phyloP scores from a whole-genome alignment of 257 asterid genomes.

The Verbena officinalis region DNA sequence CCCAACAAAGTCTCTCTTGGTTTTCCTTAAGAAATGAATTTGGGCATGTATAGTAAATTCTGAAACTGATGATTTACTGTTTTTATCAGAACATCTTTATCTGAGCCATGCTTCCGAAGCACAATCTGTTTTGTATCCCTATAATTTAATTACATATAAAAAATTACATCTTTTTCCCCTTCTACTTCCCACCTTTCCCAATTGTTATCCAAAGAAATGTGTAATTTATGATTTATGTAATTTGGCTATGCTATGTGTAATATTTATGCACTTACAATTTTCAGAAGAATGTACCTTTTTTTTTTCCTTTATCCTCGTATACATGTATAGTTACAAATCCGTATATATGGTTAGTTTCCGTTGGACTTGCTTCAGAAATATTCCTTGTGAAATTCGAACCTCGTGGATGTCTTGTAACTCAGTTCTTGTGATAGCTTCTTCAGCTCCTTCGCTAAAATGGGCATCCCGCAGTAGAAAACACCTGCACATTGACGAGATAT shows the following conservation, averaged over 20 bases:
- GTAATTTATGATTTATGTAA: conserved; percentile 20
- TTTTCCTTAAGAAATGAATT: no score
- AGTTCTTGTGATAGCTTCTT: conserved; percentile 69
- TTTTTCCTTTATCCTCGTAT: conserved; percentile 24
- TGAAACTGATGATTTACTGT: neutral
- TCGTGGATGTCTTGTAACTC: conserved; percentile 72
- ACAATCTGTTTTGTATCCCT: neutral
- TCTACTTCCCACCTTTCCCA: neutral
- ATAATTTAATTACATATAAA: conserved; percentile 8
- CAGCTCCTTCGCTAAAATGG: conserved; percentile 77
- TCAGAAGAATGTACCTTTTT: conserved; percentile 30
- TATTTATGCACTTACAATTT: conserved; percentile 39
- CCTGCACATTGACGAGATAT: conserved; percentile 43
- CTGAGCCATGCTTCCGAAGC: no score
- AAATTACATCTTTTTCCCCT: neutral
- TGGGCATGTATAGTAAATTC: neutral
- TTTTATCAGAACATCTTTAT: no score
- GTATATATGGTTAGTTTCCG: conserved; percentile 18
- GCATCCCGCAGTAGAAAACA: conserved; percentile 83
- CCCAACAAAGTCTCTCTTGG: no score
- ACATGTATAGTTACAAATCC: conserved; percentile 40
- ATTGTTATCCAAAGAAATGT: conserved; percentile 16
- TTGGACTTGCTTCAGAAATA: conserved; percentile 48
- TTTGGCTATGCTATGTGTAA: conserved; percentile 35
- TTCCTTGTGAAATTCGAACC: conserved; percentile 85